Evolutionary conservation across 2,329 filamentous ascomycete species (phyloP).

Genomic region (Leptographium procerum): DNA sequence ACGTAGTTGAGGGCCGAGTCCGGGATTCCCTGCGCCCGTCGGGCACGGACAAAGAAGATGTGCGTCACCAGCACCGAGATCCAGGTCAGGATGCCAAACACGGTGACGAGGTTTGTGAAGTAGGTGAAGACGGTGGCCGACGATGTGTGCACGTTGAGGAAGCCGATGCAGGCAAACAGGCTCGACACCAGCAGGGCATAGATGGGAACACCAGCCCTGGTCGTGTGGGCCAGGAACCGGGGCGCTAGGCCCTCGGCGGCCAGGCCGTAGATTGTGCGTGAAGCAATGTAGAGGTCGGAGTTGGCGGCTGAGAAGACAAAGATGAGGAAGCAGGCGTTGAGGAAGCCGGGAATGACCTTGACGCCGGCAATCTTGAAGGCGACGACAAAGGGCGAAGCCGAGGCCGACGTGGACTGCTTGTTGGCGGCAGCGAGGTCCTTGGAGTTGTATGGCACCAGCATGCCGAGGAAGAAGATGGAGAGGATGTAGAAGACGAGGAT

Average conservation of each 20-base stretch:
- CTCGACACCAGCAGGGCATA: constrained; percentile 23
- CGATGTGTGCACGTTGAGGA: constrained; percentile 26
- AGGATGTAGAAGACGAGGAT: constrained; percentile 59
- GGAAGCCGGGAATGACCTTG: constrained; percentile 38
- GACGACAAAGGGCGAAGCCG: constrained; percentile 45
- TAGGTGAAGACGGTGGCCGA: constrained; percentile 26
- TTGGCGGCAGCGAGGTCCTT: constrained; percentile 21
- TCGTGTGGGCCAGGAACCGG: constrained; percentile 21
- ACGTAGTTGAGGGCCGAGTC: constrained; percentile 24
- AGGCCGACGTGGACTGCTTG: constrained; percentile 27
- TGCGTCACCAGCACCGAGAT: constrained; percentile 26
- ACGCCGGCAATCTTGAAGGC: constrained; percentile 27
- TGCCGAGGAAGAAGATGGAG: constrained; percentile 53
- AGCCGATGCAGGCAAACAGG: constrained; percentile 24
- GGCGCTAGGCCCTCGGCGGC: constrained; percentile 28
- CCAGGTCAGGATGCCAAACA: constrained; percentile 32
- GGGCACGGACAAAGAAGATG: constrained; percentile 23
- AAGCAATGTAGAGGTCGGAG: constrained; percentile 39
- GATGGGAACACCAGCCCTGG: constrained; percentile 24
- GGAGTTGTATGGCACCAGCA: constrained; percentile 51
- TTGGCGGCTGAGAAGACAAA: constrained; percentile 48
- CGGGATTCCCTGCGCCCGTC: constrained; percentile 24
- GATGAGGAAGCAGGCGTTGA: constrained; percentile 47
- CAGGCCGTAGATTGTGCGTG: constrained; percentile 27
- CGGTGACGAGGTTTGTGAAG: constrained; percentile 28